Evolutionary conservation across 2,329 filamentous ascomycete species (phyloP).

Genomic region (Hypoxylon sp.): DNA sequence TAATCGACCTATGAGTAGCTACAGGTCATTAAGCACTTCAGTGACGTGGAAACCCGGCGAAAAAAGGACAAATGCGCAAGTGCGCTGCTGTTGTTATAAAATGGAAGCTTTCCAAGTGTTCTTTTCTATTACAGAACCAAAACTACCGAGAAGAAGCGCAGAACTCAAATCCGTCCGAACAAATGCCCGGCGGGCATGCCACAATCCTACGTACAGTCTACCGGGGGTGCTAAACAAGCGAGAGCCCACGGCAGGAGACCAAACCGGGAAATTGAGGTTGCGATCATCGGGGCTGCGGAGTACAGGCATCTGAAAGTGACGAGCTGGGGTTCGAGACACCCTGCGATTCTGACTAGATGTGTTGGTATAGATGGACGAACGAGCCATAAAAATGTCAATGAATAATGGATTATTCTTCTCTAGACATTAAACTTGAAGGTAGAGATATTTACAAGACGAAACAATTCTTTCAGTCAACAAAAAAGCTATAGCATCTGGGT

Average conservation of each 20-base stretch:
- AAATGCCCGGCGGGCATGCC: not conserved
- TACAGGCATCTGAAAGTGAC: conserved; percentile 3
- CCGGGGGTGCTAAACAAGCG: conserved; percentile 12
- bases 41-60: not conserved
- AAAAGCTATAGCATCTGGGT: not conserved
- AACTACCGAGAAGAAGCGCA: not conserved
- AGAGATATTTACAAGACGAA: not conserved
- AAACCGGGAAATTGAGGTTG: conserved; percentile 11
- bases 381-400: not conserved
- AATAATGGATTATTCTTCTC: not conserved
- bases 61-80: not conserved
- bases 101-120: not conserved
- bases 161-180: conserved; percentile 3
- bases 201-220: not conserved
- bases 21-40: not conserved
- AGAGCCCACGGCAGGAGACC: conserved; percentile 5
- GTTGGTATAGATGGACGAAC: not conserved
- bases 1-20: not conserved
- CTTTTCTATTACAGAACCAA: not conserved
- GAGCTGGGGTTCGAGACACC: conserved; percentile 7
- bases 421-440: not conserved
- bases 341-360: not conserved
- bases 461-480: not conserved
- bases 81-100: not conserved
- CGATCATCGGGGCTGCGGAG: conserved; percentile 22